Evolutionary conservation across 768 basidiomycete genomes (phyloP).

Genomic region (Leucosporidium yakuticum): DNA sequence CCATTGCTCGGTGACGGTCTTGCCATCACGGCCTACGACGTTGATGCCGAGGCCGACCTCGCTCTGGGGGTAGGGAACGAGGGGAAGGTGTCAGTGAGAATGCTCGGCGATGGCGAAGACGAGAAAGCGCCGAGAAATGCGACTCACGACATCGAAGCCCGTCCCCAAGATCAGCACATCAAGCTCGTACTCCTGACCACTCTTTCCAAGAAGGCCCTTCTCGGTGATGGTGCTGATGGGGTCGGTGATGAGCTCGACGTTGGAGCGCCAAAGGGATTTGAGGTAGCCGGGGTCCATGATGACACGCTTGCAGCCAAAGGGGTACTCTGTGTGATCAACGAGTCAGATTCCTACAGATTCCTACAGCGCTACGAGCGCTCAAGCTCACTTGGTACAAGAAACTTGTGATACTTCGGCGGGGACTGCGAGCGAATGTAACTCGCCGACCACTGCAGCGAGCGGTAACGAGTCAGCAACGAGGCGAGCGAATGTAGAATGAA

Average conservation of each 20-base stretch:
- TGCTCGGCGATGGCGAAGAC: no score
- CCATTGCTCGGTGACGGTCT: constrained; percentile 13
- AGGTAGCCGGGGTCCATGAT: constrained; percentile 25
- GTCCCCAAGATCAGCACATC: constrained; percentile 22
- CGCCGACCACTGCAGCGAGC: background rate
- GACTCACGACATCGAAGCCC: constrained; percentile 15
- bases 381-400: constrained; percentile 17
- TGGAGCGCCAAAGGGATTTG: background rate
- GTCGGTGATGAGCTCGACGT: constrained; percentile 18
- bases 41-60: background rate
- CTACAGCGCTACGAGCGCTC: background rate
- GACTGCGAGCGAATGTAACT: constrained; percentile 16
- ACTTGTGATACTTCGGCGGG: constrained; percentile 35
- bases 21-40: background rate
- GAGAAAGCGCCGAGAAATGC: no score
- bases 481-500: no score
- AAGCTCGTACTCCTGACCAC: constrained; percentile 10
- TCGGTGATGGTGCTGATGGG: constrained; percentile 22
- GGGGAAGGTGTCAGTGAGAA: no score
- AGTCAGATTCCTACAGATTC: no score
- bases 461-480: background rate
- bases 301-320: constrained; percentile 15
- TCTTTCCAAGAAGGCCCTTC: constrained; percentile 10
- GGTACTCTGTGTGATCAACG: background rate
- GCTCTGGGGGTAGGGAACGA: background rate